Base-by-base conservation (phyloP, 768 basidiomycete genomes). In the Lentinula edodes region DNA sequence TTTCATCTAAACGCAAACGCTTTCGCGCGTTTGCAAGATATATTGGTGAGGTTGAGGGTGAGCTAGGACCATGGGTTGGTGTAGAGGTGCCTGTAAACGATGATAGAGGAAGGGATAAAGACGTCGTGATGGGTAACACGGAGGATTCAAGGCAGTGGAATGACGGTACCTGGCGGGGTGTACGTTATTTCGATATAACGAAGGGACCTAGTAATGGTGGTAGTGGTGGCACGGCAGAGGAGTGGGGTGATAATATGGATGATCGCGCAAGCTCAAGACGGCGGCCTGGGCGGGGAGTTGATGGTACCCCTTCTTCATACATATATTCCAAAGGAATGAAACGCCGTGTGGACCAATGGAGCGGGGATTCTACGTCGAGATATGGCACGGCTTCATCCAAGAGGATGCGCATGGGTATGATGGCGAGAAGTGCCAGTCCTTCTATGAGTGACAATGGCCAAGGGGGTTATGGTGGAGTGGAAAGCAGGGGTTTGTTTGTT, bases 1-100 rank as follows among this genome's bases (percentile, higher is more conserved):
- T 95, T 64, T 84, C 90, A 2, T 89, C 87, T 45, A 90, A 91
- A 70, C 82, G 89, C 41, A 87, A 88, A 64, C 83, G 91, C 8
- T 93, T 95, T 80, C 87, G 89, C 54, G 93, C 93, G 0, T 89
- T 86, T 67, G 93, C 92, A 20, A 78, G 93, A 5, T 95, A 95
- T 70, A 93, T 95, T 56, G 93, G 90, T 6, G 91, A 93, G 69
- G 86, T 95, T 1, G 80, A 83, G 53, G 93, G 93, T 41, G 90
- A 93, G 71, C 66, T 69, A 5, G 93, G 93, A 0, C 85, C 90
- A 0, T 95, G 93, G 93, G 90, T 95, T 6, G 93, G 93, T 13
- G 90, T 95, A 15, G 93, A 95, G 71, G 90, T 94, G 10, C 91
- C 92, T 0, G 76, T 93, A 23, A 80, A 78, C 45, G 83, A 82